A percentile compares a stretch with the other conserved stretches of the same genome.
These are phyloP conservation scores for Soucietia sequanensis DNA, from an alignment of 805 yeast species.

Conservation along the genomic window DNA sequence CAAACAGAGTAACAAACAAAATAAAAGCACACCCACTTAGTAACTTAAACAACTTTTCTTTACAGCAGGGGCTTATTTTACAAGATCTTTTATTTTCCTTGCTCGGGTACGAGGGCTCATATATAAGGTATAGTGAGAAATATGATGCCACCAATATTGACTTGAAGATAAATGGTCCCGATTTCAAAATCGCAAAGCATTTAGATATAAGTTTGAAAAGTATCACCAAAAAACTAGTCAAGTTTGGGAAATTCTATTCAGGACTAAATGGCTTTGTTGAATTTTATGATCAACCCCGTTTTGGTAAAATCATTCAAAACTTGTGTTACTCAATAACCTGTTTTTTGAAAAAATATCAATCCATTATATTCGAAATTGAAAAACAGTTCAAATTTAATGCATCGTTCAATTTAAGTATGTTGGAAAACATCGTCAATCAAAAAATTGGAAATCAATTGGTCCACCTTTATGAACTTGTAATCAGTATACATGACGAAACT, in stretches of 20 bases:
- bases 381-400: constrained; percentile 47
- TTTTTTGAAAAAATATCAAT: constrained; percentile 24
- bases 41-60: constrained; percentile 44
- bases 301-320: constrained; percentile 75
- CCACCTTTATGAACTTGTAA: constrained; percentile 58
- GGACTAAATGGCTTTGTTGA: constrained; percentile 62
- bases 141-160: constrained; percentile 47
- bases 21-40: constrained; percentile 46
- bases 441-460: constrained; percentile 34
- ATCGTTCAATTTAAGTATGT: constrained; percentile 54
- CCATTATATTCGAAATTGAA: constrained; percentile 46
- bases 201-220: constrained; percentile 75
- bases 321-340: constrained; percentile 57
- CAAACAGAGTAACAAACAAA: too few relatives aligned
- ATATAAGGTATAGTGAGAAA: constrained; percentile 63
- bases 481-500: constrained; percentile 50
- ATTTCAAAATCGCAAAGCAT: constrained; percentile 66
- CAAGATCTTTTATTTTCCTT: constrained; percentile 69
- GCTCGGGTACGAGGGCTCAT: constrained; percentile 74
- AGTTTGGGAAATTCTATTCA: constrained; percentile 61
- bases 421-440: constrained; percentile 42
- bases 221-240: constrained; percentile 58
- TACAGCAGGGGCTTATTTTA: constrained; percentile 72
- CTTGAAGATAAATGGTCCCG: constrained; percentile 64
- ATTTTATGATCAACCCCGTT: constrained; percentile 48